Conservation (phyloP, 2,329 filamentous ascomycete genomes). For the Fusarium papillatum region DNA sequence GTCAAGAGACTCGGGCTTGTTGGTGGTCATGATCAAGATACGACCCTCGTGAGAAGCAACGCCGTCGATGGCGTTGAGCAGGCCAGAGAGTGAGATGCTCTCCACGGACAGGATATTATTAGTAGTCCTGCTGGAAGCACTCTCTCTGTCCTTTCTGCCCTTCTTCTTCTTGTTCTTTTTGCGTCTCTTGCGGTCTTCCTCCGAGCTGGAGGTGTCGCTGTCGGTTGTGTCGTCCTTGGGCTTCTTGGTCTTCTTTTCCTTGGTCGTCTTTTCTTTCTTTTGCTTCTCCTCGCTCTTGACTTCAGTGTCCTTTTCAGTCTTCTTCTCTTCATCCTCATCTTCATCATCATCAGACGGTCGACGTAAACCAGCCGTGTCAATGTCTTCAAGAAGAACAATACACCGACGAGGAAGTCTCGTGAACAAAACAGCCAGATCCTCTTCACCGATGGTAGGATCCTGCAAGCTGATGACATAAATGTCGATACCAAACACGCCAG, state of each 20-base stretch:
- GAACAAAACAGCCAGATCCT: conserved; percentile 71
- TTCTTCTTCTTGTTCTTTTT: conserved; percentile 33
- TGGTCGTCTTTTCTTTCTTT: conserved; percentile 21
- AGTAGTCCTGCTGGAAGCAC: conserved; percentile 38
- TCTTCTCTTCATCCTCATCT: conserved; percentile 33
- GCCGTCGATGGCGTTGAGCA: conserved; percentile 88
- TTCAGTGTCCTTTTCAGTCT: conserved; percentile 21
- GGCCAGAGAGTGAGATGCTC: conserved; percentile 80
- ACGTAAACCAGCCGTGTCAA: conserved; percentile 74
- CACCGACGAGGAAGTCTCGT: conserved; percentile 72
- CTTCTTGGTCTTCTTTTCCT: conserved; percentile 45
- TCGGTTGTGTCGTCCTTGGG: conserved; percentile 35
- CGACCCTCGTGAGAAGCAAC: conserved; percentile 85
- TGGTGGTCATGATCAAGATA: conserved; percentile 87
- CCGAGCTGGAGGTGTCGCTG: conserved; percentile 42
- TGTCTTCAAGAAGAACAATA: conserved; percentile 77
- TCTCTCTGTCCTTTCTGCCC: conserved; percentile 31
- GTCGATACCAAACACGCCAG: conserved; percentile 75
- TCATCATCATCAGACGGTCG: conserved; percentile 53
- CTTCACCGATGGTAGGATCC: conserved; percentile 72
- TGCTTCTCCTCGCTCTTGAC: conserved; percentile 16
- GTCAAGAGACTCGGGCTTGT: conserved; percentile 80
- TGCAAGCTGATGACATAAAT: conserved; percentile 73
- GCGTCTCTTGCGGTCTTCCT: conserved; percentile 36
- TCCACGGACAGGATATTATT: conserved; percentile 41